phyloP scores from a whole-genome alignment of 768 basidiomycete genomes.

The Austroboletus festivus region DNA sequence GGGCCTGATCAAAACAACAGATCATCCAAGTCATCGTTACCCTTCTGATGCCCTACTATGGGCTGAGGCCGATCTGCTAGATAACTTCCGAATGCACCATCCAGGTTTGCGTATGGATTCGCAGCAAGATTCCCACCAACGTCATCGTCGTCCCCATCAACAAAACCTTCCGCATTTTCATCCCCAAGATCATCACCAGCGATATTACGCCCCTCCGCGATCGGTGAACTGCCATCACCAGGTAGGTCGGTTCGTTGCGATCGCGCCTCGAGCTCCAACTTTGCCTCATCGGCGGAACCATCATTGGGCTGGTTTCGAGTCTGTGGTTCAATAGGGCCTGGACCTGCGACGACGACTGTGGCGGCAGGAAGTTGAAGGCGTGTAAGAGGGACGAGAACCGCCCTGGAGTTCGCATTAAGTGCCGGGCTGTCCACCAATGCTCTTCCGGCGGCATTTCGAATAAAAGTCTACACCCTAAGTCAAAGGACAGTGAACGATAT shows the following conservation, averaged over 20 bases:
- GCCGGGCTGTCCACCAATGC: conserved; percentile 87
- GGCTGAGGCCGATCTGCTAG: conserved; percentile 71
- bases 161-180: conserved; percentile 12
- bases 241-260: conserved; percentile 20
- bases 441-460: conserved; percentile 81
- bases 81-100: conserved; percentile 72
- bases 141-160: conserved; percentile 22
- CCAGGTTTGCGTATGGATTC: conserved; percentile 86
- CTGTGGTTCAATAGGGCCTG: conserved; percentile 39
- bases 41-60: conserved; percentile 40
- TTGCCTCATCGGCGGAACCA: conserved; percentile 21
- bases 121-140: conserved; percentile 28
- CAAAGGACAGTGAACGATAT: conserved; percentile 6
- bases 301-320: conserved; percentile 27
- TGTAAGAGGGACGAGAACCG: conserved; percentile 61
- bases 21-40: conserved; percentile 59
- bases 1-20: conserved; percentile 49
- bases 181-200: conserved; percentile 19
- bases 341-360: conserved; percentile 53
- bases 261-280: conserved; percentile 34
- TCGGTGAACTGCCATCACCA: conserved; percentile 10
- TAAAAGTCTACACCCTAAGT: conserved; percentile 68
- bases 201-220: conserved; percentile 1
- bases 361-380: conserved; percentile 47
- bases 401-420: conserved; percentile 75